A percentile compares a stretch with the other conserved stretches of the same genome.
Evolutionary conservation across 257 asterid species (phyloP).

Genomic region (Gynochthodes officinalis): DNA sequence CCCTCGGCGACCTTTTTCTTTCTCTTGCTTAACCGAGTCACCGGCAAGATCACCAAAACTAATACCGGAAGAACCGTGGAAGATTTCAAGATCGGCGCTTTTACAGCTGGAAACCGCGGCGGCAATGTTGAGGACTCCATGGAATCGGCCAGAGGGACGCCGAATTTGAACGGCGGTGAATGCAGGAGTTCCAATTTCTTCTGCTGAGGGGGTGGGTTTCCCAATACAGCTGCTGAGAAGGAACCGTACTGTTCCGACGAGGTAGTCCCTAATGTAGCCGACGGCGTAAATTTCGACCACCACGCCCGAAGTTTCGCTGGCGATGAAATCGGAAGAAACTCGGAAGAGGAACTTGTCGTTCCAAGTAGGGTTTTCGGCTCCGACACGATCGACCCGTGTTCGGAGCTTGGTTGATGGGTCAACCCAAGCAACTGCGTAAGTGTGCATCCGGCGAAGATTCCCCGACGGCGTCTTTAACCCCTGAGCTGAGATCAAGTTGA

Average conservation of each 20-base stretch:
- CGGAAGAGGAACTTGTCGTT: conserved; percentile 88
- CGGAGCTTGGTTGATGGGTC: conserved; percentile 67
- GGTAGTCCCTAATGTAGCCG: conserved; percentile 58
- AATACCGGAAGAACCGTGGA: conserved; percentile 54
- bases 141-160: conserved; percentile 81
- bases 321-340: conserved; percentile 55
- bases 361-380: conserved; percentile 87
- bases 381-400: conserved; percentile 57
- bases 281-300: conserved; percentile 72
- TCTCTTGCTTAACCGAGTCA: conserved; percentile 31
- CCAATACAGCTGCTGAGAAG: conserved; percentile 56
- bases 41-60: conserved; percentile 60
- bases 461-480: conserved; percentile 59
- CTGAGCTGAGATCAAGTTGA: conserved; percentile 92
- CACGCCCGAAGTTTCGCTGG: conserved; percentile 83
- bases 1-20: conserved; percentile 33
- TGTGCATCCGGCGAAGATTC: conserved; percentile 54
- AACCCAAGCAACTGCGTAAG: conserved; percentile 80
- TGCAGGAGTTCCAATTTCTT: conserved; percentile 43
- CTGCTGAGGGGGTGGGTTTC: conserved; percentile 3
- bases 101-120: conserved; percentile 45
- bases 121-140: conserved; percentile 77
- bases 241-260: conserved; percentile 72
- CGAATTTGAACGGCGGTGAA: conserved; percentile 78
- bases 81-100: conserved; percentile 40